phyloP scores from a whole-genome alignment of 2,329 filamentous ascomycete species.

The Arachnopeziza araneosa region DNA sequence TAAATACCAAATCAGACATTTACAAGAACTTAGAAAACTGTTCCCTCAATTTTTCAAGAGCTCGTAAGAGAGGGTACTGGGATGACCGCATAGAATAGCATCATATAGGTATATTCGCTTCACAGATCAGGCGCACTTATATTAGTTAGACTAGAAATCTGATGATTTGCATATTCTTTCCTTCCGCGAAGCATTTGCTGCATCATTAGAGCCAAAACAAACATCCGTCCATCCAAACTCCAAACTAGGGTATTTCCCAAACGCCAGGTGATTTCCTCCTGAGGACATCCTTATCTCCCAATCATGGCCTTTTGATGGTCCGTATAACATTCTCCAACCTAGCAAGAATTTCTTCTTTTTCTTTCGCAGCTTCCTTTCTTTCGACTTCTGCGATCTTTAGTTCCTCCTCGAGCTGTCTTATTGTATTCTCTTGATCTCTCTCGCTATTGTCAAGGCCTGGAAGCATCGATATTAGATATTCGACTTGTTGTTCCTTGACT shows the following conservation, averaged over 20 bases:
- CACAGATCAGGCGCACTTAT: neutral
- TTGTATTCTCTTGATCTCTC: slow-evolving; percentile 64
- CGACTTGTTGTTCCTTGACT: slow-evolving; percentile 77
- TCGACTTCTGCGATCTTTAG: slow-evolving; percentile 57
- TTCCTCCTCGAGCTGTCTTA: slow-evolving; percentile 60
- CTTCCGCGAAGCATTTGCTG: neutral
- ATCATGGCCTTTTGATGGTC: slow-evolving; percentile 52
- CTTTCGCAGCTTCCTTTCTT: slow-evolving; percentile 56
- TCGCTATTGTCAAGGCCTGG: slow-evolving; percentile 77
- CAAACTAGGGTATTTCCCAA: neutral
- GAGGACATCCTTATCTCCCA: neutral
- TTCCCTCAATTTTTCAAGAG: slow-evolving; percentile 85
- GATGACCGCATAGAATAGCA: neutral
- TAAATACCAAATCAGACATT: slow-evolving; percentile 66
- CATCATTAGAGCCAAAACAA: no score
- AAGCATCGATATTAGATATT: slow-evolving; percentile 66
- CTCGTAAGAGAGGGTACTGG: neutral
- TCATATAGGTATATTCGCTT: neutral
- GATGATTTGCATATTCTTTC: neutral
- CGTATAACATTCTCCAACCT: slow-evolving; percentile 57
- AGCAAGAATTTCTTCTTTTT: slow-evolving; percentile 55
- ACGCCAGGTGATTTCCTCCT: neutral
- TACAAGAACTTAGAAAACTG: slow-evolving; percentile 67
- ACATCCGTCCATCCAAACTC: neutral
- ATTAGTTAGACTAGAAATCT: neutral